Evolutionary conservation across 208 protist genomes (phyloP).

Genomic region (Leishmania tarentolae): DNA sequence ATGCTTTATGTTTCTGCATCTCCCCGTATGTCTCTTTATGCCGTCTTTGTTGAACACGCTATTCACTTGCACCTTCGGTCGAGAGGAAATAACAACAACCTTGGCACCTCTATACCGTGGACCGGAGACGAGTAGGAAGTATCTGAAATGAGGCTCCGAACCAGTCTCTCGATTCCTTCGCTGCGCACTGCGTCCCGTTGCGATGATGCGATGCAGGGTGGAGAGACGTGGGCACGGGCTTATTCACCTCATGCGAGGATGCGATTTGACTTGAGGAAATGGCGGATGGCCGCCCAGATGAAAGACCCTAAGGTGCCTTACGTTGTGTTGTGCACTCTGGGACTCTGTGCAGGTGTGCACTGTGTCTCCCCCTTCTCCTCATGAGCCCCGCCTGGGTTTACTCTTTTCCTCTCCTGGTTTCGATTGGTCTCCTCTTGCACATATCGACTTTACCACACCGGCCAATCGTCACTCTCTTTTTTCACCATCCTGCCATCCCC

Average conservation of each 20-base stretch:
- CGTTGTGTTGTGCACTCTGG: neutral
- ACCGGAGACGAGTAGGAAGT: too few relatives aligned
- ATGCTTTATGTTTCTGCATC: too few relatives aligned
- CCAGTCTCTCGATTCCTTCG: neutral
- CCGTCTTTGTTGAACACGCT: too few relatives aligned
- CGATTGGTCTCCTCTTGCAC: neutral
- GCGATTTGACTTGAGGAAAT: neutral
- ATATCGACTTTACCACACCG: neutral
- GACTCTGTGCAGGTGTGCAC: neutral
- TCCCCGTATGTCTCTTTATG: too few relatives aligned
- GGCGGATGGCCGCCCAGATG: neutral
- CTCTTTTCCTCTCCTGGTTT: neutral
- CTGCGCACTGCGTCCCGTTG: neutral
- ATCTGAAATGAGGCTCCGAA: too few relatives aligned
- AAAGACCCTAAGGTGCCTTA: neutral
- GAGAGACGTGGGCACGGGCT: too few relatives aligned
- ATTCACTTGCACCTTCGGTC: too few relatives aligned
- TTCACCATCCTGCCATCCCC: neutral
- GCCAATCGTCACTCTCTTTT: neutral
- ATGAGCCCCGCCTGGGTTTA: neutral
- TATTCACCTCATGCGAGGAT: neutral
- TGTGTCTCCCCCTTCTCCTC: neutral
- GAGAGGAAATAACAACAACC: too few relatives aligned
- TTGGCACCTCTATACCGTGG: too few relatives aligned
- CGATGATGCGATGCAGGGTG: neutral